A percentile compares a stretch with the other conserved stretches of the same genome.
phyloP scores from a whole-genome alignment of 305 asterid species.

The Striga hermonthica region DNA sequence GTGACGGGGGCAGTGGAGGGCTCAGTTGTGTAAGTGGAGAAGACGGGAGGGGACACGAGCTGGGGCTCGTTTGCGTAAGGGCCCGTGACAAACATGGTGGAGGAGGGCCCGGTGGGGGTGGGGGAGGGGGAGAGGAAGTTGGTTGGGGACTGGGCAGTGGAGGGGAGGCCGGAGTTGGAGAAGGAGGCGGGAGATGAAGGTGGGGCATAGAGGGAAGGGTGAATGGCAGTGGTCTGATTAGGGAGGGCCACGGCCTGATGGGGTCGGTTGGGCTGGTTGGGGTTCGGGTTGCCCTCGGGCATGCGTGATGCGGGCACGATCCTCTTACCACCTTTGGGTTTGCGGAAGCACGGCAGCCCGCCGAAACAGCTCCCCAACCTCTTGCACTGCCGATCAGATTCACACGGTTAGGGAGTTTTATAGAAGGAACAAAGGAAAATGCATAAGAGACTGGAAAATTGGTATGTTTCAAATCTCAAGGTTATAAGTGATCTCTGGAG shows the following conservation, averaged over 20 bases:
- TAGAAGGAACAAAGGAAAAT: neutral
- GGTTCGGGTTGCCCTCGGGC: conserved; percentile 53
- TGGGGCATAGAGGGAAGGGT: conserved; percentile 75
- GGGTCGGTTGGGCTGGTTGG: conserved; percentile 67
- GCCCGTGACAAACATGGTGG: conserved; percentile 83
- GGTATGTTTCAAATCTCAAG: too few relatives aligned
- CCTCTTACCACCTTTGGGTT: conserved; percentile 90
- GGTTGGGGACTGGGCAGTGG: conserved; percentile 90
- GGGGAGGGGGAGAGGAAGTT: conserved; percentile 76
- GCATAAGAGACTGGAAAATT: too few relatives aligned
- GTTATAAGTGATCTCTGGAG: too few relatives aligned
- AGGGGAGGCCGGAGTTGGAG: conserved; percentile 78
- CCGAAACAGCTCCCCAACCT: conserved; percentile 88
- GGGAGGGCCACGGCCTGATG: conserved; percentile 65
- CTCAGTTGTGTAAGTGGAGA: conserved; percentile 92
- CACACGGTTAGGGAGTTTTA: conserved; percentile 16
- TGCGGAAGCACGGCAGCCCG: conserved; percentile 79
- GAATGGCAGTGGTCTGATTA: conserved; percentile 59
- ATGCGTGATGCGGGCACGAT: conserved; percentile 87
- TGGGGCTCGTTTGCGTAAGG: conserved; percentile 97
- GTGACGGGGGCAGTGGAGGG: conserved; percentile 98
- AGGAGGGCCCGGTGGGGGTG: conserved; percentile 86
- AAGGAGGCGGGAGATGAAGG: conserved; percentile 98
- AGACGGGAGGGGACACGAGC: conserved; percentile 93
- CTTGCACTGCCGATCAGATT: conserved; percentile 59